A percentile compares a stretch with the other conserved stretches of the same genome.
Evolutionary conservation across 208 protist species (phyloP).

Genomic region (Acanthamoeba polyphaga): DNA sequence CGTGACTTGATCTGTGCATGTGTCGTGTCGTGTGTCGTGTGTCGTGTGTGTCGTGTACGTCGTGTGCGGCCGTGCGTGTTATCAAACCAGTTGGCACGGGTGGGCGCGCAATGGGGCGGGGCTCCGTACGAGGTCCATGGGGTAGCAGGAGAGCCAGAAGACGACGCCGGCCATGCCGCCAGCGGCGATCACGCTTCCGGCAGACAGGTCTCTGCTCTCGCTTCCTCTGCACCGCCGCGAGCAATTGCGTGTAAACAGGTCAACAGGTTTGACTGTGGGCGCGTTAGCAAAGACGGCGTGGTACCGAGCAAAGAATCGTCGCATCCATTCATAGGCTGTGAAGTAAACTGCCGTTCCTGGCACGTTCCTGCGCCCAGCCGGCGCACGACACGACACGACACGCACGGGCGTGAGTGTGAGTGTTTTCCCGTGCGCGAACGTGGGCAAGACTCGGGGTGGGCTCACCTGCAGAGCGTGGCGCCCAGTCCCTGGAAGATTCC

Average conservation of each 20-base stretch:
- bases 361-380: not conserved
- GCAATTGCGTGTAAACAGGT: not conserved
- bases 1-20: conserved; percentile 3
- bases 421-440: not conserved
- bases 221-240: not conserved
- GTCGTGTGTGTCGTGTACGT: not conserved
- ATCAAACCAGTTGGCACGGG: no score
- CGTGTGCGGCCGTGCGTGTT: no score
- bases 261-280: no score
- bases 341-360: conserved; percentile 64
- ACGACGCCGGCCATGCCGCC: conserved; percentile 33
- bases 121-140: conserved; percentile 36
- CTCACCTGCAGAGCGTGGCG: conserved; percentile 24
- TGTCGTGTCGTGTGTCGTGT: not conserved
- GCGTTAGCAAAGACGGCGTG: not conserved
- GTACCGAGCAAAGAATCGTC: not conserved
- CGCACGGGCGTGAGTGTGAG: not conserved
- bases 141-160: conserved; percentile 70
- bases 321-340: conserved; percentile 61
- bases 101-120: not conserved
- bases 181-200: conserved; percentile 43
- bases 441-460: not conserved
- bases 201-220: not conserved
- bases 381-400: not conserved
- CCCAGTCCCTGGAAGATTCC: conserved; percentile 63